phyloP scores from a whole-genome alignment of 768 basidiomycete genomes.

The Mycena venus region DNA sequence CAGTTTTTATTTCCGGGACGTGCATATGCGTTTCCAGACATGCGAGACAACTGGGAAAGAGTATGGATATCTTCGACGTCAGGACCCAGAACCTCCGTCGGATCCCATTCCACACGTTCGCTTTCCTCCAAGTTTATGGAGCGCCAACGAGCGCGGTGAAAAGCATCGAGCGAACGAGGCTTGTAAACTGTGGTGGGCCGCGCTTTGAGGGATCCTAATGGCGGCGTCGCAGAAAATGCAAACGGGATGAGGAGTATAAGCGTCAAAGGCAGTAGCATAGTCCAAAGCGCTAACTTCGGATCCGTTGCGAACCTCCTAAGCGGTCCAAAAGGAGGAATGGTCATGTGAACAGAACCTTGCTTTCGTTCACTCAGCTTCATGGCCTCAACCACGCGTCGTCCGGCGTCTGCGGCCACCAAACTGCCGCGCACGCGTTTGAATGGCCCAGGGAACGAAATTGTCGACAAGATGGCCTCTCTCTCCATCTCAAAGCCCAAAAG shows the following conservation, averaged over 20 bases:
- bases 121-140: constrained; percentile 65
- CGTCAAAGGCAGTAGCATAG: constrained; percentile 6
- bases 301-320: neutral
- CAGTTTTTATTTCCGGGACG: constrained; percentile 78
- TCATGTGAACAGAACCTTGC: constrained; percentile 2
- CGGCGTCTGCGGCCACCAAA: constrained; percentile 22
- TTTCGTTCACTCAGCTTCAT: neutral
- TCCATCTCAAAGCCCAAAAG: constrained; percentile 24
- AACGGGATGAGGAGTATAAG: constrained; percentile 1
- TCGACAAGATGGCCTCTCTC: constrained; percentile 21
- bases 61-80: constrained; percentile 87
- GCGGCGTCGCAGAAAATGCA: neutral
- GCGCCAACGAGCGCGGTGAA: constrained; percentile 66
- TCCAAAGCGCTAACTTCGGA: neutral
- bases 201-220: constrained; percentile 51
- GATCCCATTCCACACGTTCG: constrained; percentile 76
- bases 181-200: constrained; percentile 71
- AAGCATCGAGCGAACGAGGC: constrained; percentile 64
- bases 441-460: constrained; percentile 14
- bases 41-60: constrained; percentile 84
- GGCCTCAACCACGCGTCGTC: constrained; percentile 32
- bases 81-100: constrained; percentile 75
- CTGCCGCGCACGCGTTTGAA: constrained; percentile 16
- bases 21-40: constrained; percentile 92
- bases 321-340: neutral